phyloP scores from a whole-genome alignment of 2,329 filamentous ascomycete genomes.

The Phyllosticta citrichinensis region DNA sequence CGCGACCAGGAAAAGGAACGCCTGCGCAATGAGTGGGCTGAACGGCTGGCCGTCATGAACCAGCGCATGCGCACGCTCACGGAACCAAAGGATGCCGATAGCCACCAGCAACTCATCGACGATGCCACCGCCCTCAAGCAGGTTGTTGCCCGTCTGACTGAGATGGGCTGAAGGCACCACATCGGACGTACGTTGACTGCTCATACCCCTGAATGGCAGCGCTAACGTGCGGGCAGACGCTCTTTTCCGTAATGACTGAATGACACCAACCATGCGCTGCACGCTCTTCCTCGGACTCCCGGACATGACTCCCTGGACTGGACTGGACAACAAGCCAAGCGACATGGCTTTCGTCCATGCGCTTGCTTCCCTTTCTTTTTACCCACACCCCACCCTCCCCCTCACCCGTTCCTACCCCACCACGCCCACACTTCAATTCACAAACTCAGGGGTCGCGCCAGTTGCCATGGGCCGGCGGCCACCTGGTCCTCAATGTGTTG shows the following conservation, averaged over 20 bases:
- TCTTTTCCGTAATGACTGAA: not conserved
- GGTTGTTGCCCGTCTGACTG: slow-evolving; percentile 24
- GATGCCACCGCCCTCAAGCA: slow-evolving; percentile 25
- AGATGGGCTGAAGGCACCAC: slow-evolving; percentile 23
- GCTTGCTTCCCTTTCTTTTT: not conserved
- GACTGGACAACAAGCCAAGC: not conserved
- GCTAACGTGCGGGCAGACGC: not conserved
- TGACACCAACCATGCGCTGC: not conserved
- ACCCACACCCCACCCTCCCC: not conserved
- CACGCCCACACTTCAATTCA: not conserved
- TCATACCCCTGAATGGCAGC: not conserved
- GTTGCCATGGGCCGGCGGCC: too few species aligned
- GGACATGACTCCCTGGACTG: not conserved
- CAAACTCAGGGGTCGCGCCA: not conserved
- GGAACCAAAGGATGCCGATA: slow-evolving; percentile 24
- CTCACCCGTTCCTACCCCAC: not conserved
- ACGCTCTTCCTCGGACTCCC: not conserved
- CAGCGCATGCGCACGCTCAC: slow-evolving; percentile 22
- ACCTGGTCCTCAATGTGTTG: too few species aligned
- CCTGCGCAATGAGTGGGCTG: slow-evolving; percentile 22
- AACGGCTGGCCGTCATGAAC: slow-evolving; percentile 26
- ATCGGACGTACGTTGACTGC: not conserved
- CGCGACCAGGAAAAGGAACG: slow-evolving; percentile 19
- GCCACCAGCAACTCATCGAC: slow-evolving; percentile 26
- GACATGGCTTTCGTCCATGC: not conserved